phyloP scores from a whole-genome alignment of 2,329 filamentous ascomycete genomes.

The Aaosphaeria pasadenensis region DNA sequence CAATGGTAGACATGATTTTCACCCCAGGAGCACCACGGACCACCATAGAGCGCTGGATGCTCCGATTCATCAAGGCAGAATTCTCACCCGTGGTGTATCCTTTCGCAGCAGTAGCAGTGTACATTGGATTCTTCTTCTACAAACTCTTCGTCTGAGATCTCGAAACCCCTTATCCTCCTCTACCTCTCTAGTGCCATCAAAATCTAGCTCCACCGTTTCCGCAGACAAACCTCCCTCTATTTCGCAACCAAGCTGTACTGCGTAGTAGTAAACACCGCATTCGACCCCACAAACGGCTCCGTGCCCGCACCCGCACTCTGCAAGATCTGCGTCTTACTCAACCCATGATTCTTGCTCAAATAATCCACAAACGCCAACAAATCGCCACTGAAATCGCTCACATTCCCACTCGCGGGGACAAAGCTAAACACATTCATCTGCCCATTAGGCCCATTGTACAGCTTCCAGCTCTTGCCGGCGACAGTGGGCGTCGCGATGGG shows the following conservation, averaged over 20 bases:
- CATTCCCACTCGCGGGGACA: slow-evolving; percentile 43
- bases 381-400: slow-evolving; percentile 57
- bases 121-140: slow-evolving; percentile 15
- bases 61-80: slow-evolving; percentile 12
- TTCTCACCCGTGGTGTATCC: slow-evolving; percentile 14
- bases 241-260: slow-evolving; percentile 35
- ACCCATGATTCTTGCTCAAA: slow-evolving; percentile 48
- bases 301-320: slow-evolving; percentile 54
- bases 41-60: slow-evolving; percentile 40
- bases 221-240: slow-evolving; percentile 4
- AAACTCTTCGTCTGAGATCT: slow-evolving; percentile 13
- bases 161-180: not conserved
- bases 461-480: slow-evolving; percentile 53
- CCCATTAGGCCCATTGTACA: slow-evolving; percentile 62
- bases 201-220: not conserved
- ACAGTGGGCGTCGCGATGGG: slow-evolving; percentile 55
- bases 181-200: not conserved
- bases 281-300: slow-evolving; percentile 53
- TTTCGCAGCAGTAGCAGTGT: slow-evolving; percentile 9
- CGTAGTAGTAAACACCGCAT: slow-evolving; percentile 45
- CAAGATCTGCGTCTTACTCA: slow-evolving; percentile 52
- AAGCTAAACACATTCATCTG: slow-evolving; percentile 61
- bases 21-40: slow-evolving; percentile 45
- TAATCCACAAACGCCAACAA: slow-evolving; percentile 58
- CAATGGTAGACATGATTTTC: slow-evolving; percentile 49